These are phyloP conservation scores for Sideroxylon spinosum DNA, from an alignment of 179 eudicot species.

Conservation along the genomic window DNA sequence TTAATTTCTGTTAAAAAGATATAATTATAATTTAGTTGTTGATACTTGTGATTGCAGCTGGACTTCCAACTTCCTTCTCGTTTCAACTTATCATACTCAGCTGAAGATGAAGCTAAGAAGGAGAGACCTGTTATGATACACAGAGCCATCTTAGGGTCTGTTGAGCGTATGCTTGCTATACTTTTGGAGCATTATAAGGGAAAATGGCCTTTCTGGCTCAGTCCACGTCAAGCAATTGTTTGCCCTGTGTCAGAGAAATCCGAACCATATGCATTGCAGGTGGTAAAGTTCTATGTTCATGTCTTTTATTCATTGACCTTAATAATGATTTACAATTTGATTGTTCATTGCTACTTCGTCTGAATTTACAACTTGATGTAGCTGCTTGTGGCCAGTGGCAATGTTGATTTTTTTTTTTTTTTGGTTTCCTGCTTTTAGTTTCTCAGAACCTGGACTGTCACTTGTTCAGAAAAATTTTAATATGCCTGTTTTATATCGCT, in stretches of 20 bases:
- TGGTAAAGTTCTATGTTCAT: conserved; percentile 15
- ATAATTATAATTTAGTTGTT: conserved; percentile 3
- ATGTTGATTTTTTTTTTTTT: neutral
- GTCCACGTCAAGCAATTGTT: conserved; percentile 92
- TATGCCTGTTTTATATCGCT: neutral
- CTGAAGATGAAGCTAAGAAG: conserved; percentile 90
- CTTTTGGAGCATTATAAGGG: conserved; percentile 94
- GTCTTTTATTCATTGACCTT: neutral
- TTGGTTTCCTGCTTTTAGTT: neutral
- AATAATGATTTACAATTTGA: neutral
- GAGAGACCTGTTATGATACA: conserved; percentile 99
- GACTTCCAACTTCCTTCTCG: conserved; percentile 92
- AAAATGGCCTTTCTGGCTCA: conserved; percentile 97
- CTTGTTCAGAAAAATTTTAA: neutral
- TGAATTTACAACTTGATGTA: neutral
- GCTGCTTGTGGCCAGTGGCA: neutral
- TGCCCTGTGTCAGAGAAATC: conserved; percentile 90
- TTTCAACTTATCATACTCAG: conserved; percentile 80
- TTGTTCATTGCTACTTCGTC: neutral
- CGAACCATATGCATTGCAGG: conserved; percentile 68
- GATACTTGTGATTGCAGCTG: conserved; percentile 45
- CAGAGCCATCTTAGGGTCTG: conserved; percentile 93
- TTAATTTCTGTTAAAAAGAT: too few relatives aligned
- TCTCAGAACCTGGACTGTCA: neutral
- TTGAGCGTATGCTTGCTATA: conserved; percentile 93